Conservation (phyloP, 2,329 filamentous ascomycete genomes). For the Claviceps sp. region DNA sequence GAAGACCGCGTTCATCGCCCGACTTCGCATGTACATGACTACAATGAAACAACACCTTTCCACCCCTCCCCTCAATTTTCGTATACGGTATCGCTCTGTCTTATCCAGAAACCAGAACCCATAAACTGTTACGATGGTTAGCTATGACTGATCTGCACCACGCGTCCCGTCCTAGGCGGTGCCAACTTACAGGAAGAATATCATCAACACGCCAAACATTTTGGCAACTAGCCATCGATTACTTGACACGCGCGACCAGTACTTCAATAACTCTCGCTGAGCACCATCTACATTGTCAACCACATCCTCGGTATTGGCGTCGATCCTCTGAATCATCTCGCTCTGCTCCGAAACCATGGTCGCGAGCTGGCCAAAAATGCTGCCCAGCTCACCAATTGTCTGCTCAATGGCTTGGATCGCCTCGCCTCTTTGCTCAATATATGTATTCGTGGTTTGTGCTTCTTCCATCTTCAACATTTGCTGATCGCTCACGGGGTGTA, state of each 20-base stretch:
- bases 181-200: slow-evolving; percentile 58
- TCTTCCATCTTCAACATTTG: slow-evolving; percentile 89
- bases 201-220: slow-evolving; percentile 75
- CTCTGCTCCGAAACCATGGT: slow-evolving; percentile 96
- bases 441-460: slow-evolving; percentile 70
- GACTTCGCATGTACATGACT: background rate
- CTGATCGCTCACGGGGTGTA: slow-evolving; percentile 71
- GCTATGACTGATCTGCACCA: background rate
- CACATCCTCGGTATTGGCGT: slow-evolving; percentile 94
- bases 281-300: slow-evolving; percentile 98
- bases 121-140: slow-evolving; percentile 17
- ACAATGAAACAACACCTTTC: too few species aligned
- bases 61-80: too few species aligned
- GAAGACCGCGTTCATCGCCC: background rate
- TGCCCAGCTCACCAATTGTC: slow-evolving; percentile 82
- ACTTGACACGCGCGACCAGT: slow-evolving; percentile 86
- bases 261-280: slow-evolving; percentile 88
- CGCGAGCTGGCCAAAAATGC: slow-evolving; percentile 85
- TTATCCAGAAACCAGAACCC: slow-evolving; percentile 27
- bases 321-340: slow-evolving; percentile 94
- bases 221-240: slow-evolving; percentile 91
- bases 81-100: background rate
- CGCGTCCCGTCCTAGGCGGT: background rate
- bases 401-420: slow-evolving; percentile 95
- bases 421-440: slow-evolving; percentile 86